phyloP scores from a whole-genome alignment of 768 basidiomycete species.

The Suillus variegatus region DNA sequence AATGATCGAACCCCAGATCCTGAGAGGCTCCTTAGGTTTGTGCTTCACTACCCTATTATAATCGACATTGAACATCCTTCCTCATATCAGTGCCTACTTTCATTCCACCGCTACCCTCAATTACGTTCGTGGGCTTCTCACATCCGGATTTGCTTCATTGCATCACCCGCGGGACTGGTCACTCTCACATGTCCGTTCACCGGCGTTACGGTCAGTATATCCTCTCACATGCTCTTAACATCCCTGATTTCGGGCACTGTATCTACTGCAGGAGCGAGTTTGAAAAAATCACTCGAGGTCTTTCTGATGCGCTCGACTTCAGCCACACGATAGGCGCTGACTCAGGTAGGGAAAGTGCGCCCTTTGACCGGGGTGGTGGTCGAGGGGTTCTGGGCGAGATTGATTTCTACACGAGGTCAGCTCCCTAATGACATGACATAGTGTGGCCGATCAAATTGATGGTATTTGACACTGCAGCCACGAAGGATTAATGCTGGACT shows the following conservation, averaged over 20 bases:
- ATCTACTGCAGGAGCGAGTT: slow-evolving; percentile 64
- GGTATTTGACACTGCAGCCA: slow-evolving; percentile 51
- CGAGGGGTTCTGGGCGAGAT: slow-evolving; percentile 80
- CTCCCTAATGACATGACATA: background rate
- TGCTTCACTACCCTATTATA: slow-evolving; percentile 22
- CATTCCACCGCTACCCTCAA: slow-evolving; percentile 94
- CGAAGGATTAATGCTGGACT: slow-evolving; percentile 90
- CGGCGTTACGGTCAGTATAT: slow-evolving; percentile 60
- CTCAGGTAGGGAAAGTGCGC: slow-evolving; percentile 40
- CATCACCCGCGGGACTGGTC: slow-evolving; percentile 93
- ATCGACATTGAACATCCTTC: slow-evolving; percentile 12
- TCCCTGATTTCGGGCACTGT: slow-evolving; percentile 15
- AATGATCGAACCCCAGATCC: slow-evolving; percentile 89
- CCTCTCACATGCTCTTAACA: background rate
- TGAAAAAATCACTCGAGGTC: slow-evolving; percentile 77
- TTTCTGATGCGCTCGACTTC: slow-evolving; percentile 93
- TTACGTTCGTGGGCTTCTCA: slow-evolving; percentile 83
- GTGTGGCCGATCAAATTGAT: background rate
- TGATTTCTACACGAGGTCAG: slow-evolving; percentile 89
- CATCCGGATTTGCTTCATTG: slow-evolving; percentile 92
- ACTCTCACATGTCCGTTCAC: slow-evolving; percentile 86
- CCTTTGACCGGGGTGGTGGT: slow-evolving; percentile 74
- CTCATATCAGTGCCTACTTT: slow-evolving; percentile 81
- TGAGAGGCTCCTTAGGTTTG: slow-evolving; percentile 75
- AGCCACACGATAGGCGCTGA: slow-evolving; percentile 84